Evolutionary conservation across 805 yeast species (phyloP).

Genomic region (Barnettozyma sucrosica): DNA sequence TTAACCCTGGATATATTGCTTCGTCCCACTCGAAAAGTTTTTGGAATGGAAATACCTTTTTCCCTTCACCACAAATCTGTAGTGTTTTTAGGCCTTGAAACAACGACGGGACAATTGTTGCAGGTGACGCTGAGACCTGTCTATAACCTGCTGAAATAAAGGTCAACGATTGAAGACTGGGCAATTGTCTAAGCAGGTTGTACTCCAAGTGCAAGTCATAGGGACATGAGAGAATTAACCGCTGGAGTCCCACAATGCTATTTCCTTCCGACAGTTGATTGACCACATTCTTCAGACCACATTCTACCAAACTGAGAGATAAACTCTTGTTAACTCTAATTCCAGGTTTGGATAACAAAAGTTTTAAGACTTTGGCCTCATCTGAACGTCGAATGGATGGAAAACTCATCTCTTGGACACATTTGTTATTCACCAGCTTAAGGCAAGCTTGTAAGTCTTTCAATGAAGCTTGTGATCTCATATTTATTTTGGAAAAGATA

Average conservation of each 20-base stretch:
- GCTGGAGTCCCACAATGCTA: constrained; percentile 6
- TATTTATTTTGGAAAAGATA: constrained; percentile 12
- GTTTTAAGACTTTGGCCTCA: constrained; percentile 16
- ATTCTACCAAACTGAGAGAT: constrained; percentile 14
- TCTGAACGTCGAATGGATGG: constrained; percentile 18
- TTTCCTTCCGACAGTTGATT: constrained; percentile 4
- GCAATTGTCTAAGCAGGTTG: constrained; percentile 10
- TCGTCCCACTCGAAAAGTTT: constrained; percentile 15
- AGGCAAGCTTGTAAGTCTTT: constrained; percentile 18
- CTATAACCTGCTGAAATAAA: constrained; percentile 4
- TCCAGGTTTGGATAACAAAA: constrained; percentile 7
- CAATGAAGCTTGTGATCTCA: constrained; percentile 9
- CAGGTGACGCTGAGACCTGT: constrained; percentile 5
- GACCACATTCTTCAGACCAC: constrained; percentile 14
- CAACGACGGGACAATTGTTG: background rate
- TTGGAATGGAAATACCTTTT: constrained; percentile 16
- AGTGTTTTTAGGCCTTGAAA: constrained; percentile 13
- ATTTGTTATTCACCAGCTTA: constrained; percentile 11
- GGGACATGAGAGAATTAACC: constrained; percentile 16
- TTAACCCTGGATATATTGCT: constrained; percentile 13
- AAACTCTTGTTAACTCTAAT: constrained; percentile 9
- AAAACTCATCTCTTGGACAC: constrained; percentile 10
- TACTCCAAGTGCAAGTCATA: constrained; percentile 18
- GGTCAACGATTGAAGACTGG: constrained; percentile 15
- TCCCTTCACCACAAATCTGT: constrained; percentile 16